These are phyloP conservation scores for Neocallimastix lanati DNA, from an alignment of 192 early-diverging fungal genomes.

Conservation along the genomic window DNA sequence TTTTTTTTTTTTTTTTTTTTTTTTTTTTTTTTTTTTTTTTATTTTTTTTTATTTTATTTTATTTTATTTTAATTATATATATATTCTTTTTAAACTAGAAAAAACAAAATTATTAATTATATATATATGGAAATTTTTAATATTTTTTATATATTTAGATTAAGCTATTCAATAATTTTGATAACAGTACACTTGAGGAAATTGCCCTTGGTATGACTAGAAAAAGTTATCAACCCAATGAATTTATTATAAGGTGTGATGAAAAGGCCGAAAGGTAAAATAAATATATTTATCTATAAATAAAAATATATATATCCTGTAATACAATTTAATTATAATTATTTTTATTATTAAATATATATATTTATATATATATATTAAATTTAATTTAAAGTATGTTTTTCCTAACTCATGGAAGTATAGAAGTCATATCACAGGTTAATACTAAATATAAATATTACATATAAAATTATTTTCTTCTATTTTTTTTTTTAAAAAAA, in stretches of 20 bases:
- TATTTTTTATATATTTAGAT: slow-evolving; percentile 4
- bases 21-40: neutral
- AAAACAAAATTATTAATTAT: no score
- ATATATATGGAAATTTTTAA: no score
- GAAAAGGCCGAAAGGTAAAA: slow-evolving; percentile 10
- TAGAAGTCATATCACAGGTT: slow-evolving; percentile 4
- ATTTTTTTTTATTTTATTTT: neutral
- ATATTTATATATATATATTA: no score
- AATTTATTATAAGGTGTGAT: slow-evolving; percentile 15
- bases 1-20: neutral
- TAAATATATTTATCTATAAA: no score
- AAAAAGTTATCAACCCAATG: slow-evolving; percentile 9
- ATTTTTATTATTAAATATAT: no score
- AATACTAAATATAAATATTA: no score
- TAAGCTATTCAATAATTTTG: slow-evolving; percentile 11
- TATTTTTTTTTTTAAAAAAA: no score
- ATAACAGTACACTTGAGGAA: slow-evolving; percentile 11
- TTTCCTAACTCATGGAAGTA: slow-evolving; percentile 4
- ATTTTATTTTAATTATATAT: no score
- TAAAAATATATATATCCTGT: no score
- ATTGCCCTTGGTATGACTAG: slow-evolving; percentile 15
- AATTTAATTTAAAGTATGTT: slow-evolving; percentile 3
- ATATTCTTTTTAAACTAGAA: no score
- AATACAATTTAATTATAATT: no score
- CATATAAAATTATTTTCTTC: no score